These are phyloP conservation scores for Apiospora saccharicola DNA, from an alignment of 2,329 filamentous ascomycete genomes.

Conservation along the genomic window DNA sequence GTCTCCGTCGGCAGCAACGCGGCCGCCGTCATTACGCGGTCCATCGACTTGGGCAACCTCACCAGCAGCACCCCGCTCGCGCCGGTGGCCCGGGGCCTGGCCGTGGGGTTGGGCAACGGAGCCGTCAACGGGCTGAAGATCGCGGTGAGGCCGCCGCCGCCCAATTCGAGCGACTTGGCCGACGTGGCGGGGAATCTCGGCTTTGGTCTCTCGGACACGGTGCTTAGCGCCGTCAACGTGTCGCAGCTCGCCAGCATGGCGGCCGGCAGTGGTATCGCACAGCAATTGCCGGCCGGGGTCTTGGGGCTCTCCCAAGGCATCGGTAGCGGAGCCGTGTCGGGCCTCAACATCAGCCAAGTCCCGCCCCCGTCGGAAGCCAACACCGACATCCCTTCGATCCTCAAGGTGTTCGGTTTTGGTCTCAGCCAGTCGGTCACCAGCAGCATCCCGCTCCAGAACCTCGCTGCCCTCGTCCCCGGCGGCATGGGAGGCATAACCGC, in stretches of 20 bases:
- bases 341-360: constrained; percentile 26
- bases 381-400: constrained; percentile 3
- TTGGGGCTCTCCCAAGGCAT: constrained; percentile 30
- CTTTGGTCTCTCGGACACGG: constrained; percentile 34
- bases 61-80: constrained; percentile 27
- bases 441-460: constrained; percentile 23
- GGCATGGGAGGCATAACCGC: constrained; percentile 13
- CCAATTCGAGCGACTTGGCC: neutral
- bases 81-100: constrained; percentile 28
- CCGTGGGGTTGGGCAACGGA: constrained; percentile 32
- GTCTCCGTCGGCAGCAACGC: constrained; percentile 41
- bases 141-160: neutral
- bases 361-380: constrained; percentile 24
- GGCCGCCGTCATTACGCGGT: constrained; percentile 38
- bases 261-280: neutral
- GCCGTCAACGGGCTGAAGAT: constrained; percentile 27
- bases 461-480: constrained; percentile 25
- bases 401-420: constrained; percentile 29
- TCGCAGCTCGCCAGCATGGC: neutral
- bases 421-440: constrained; percentile 30
- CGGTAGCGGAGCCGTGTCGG: constrained; percentile 30
- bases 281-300: constrained; percentile 28
- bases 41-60: constrained; percentile 33
- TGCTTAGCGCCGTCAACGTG: constrained; percentile 32
- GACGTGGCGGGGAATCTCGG: constrained; percentile 33